Evolutionary conservation across 129 eudicot genomes (phyloP).

Genomic region (Tagetes erecta): DNA sequence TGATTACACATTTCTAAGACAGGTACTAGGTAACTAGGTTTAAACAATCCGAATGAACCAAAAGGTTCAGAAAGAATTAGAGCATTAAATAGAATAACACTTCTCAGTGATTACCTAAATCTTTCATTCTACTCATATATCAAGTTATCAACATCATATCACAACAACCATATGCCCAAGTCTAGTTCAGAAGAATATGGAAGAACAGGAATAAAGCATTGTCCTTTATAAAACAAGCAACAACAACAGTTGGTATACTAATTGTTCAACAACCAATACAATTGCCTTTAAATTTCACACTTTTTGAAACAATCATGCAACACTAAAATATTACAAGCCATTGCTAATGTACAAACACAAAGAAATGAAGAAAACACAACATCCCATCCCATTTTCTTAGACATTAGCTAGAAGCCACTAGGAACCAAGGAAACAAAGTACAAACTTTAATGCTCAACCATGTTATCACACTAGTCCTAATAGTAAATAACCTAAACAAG

Average conservation of each 20-base stretch:
- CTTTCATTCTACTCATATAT: background rate
- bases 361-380: background rate
- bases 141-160: too few relatives aligned
- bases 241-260: background rate
- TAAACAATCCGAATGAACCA: too few relatives aligned
- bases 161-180: background rate
- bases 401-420: background rate
- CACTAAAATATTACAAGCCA: background rate
- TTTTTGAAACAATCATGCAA: background rate
- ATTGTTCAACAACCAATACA: background rate
- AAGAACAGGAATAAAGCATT: background rate
- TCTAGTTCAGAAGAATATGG: background rate
- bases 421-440: background rate
- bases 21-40: too few relatives aligned
- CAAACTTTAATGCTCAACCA: background rate
- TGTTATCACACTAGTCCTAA: background rate
- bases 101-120: background rate
- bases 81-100: background rate
- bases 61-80: background rate
- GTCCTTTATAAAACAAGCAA: background rate
- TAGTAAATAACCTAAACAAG: background rate
- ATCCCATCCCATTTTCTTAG: background rate
- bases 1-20: too few relatives aligned
- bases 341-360: background rate
- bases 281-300: background rate